A percentile compares a stretch with the other conserved stretches of the same genome.
Conservation (phyloP, 192 early-diverging fungal species). For the Pecoramyces ruminantium region DNA sequence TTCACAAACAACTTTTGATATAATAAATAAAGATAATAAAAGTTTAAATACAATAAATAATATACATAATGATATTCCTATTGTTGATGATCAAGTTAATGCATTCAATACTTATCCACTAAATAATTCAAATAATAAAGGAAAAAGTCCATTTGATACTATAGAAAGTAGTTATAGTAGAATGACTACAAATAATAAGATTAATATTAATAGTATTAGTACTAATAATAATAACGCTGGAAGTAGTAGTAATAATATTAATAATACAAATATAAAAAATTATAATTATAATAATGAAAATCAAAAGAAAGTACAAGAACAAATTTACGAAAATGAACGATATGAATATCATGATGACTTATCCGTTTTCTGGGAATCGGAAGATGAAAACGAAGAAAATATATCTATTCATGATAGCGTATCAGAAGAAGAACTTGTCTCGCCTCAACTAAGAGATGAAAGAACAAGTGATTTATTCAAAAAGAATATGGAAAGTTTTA, state of each 20-base stretch:
- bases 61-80: background rate
- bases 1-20: background rate
- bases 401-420: background rate
- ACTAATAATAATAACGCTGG: background rate
- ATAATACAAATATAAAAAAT: no score
- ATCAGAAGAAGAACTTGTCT: background rate
- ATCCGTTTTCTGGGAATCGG: background rate
- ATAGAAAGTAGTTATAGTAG: background rate
- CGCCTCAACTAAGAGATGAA: background rate
- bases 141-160: background rate
- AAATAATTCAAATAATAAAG: background rate
- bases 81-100: background rate
- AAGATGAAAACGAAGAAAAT: background rate
- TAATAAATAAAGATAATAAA: background rate
- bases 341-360: background rate
- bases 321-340: no score
- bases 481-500: background rate
- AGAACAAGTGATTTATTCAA: background rate
- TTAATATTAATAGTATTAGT: background rate
- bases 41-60: background rate
- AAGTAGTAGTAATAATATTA: no score
- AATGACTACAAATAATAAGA: background rate
- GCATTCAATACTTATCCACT: background rate
- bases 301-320: no score
- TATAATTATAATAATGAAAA: no score